Percentiles rank a stretch among this genome's conserved stretches.
phyloP scores from a whole-genome alignment of 148 eudicot genomes.

The Nepenthes mirabilis region DNA sequence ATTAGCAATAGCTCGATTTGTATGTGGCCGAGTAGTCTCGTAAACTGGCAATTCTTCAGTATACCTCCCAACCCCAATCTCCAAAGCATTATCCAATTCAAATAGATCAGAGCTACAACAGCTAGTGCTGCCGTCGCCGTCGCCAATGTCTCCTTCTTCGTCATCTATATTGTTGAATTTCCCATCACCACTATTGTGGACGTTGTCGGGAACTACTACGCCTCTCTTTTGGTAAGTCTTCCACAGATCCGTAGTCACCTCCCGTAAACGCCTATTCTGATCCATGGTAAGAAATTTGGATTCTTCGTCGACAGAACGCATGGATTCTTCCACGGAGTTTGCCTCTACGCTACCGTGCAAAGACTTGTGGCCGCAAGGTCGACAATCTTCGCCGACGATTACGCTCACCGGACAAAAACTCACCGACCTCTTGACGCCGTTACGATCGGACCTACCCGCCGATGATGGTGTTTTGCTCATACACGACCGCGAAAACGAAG shows the following conservation, averaged over 20 bases:
- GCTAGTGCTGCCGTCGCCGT: constrained; percentile 42
- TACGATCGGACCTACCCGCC: constrained; percentile 10
- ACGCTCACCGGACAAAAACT: constrained; percentile 26
- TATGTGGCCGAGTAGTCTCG: constrained; percentile 55
- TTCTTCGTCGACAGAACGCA: constrained; percentile 12
- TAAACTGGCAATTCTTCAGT: constrained; percentile 69
- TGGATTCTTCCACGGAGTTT: neutral
- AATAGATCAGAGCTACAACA: constrained; percentile 71
- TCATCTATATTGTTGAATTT: constrained; percentile 6
- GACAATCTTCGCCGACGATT: constrained; percentile 19
- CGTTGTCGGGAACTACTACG: neutral
- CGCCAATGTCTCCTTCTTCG: constrained; percentile 3
- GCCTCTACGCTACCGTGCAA: too few species aligned
- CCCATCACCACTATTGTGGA: neutral
- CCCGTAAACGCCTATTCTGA: constrained; percentile 48
- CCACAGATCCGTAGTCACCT: constrained; percentile 50
- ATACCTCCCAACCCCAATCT: constrained; percentile 30
- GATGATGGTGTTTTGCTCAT: constrained; percentile 47
- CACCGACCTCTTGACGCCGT: constrained; percentile 31
- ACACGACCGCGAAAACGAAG: constrained; percentile 48
- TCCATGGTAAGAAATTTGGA: constrained; percentile 28
- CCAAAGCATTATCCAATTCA: constrained; percentile 51
- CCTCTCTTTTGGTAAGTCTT: constrained; percentile 33
- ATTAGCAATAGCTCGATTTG: constrained; percentile 57
- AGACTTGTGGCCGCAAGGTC: too few species aligned